phyloP scores from a whole-genome alignment of 2,329 filamentous ascomycete genomes.

The Aspergillus sp. region DNA sequence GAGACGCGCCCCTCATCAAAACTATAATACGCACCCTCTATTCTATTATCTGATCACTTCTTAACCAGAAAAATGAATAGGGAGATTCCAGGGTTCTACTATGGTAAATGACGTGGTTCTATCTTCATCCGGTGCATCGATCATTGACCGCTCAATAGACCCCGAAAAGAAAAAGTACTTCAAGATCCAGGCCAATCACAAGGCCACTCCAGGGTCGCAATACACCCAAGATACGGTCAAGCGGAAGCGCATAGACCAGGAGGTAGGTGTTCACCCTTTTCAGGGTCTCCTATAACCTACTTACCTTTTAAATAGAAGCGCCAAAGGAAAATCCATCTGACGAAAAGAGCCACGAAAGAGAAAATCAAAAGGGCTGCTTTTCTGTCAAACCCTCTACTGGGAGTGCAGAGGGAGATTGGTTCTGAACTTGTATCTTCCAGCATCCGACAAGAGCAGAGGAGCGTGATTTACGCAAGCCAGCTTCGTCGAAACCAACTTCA shows the following conservation, averaged over 20 bases:
- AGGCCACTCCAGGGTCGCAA: slow-evolving; percentile 52
- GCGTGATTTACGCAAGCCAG: slow-evolving; percentile 36
- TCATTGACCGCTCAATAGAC: slow-evolving; percentile 30
- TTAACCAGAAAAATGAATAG: slow-evolving; percentile 27
- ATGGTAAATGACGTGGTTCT: slow-evolving; percentile 26
- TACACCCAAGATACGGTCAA: slow-evolving; percentile 64
- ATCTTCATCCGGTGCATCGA: neutral
- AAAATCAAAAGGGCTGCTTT: slow-evolving; percentile 35
- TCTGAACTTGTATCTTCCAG: slow-evolving; percentile 17
- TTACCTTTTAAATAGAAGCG: slow-evolving; percentile 29
- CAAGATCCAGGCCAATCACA: slow-evolving; percentile 59
- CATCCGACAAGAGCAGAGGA: slow-evolving; percentile 30
- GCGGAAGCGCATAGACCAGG: slow-evolving; percentile 53
- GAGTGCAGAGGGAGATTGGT: slow-evolving; percentile 35
- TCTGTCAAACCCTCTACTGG: slow-evolving; percentile 33
- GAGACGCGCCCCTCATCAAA: neutral
- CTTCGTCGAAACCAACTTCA: slow-evolving; percentile 33
- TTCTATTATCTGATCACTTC: neutral
- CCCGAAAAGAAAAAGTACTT: slow-evolving; percentile 66
- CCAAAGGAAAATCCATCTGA: slow-evolving; percentile 27
- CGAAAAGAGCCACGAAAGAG: slow-evolving; percentile 34
- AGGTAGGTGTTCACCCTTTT: slow-evolving; percentile 22
- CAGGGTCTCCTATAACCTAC: neutral
- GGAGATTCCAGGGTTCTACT: slow-evolving; percentile 39
- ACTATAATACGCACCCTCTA: neutral